Evolutionary conservation across 192 early-diverging fungal genomes (phyloP).

Genomic region (Podila epigama): DNA sequence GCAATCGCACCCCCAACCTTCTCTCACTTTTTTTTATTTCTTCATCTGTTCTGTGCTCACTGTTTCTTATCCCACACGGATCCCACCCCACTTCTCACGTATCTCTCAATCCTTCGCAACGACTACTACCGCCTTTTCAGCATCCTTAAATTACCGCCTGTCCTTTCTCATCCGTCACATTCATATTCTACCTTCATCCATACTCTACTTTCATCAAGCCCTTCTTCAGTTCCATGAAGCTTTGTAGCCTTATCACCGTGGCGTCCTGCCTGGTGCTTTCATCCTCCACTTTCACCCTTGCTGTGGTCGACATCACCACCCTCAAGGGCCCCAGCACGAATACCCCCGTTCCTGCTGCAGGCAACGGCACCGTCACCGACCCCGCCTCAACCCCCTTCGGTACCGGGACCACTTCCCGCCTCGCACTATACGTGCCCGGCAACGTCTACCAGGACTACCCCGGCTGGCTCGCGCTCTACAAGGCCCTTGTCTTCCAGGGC

Average conservation of each 20-base stretch:
- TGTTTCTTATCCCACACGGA: too few relatives aligned
- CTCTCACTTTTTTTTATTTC: not conserved
- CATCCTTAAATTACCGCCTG: too few relatives aligned
- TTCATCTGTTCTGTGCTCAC: too few relatives aligned
- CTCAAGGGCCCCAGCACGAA: slow-evolving; percentile 9
- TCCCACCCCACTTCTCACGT: not conserved
- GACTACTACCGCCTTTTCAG: not conserved
- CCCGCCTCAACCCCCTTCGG: slow-evolving; percentile 4
- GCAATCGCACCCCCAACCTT: not conserved
- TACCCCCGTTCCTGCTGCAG: slow-evolving; percentile 1
- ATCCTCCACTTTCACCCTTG: not conserved
- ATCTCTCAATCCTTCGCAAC: not conserved
- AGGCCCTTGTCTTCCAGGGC: slow-evolving; percentile 20
- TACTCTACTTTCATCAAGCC: not conserved
- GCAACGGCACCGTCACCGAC: slow-evolving; percentile 6
- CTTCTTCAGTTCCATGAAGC: not conserved
- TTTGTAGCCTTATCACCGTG: not conserved
- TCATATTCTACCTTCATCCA: too few relatives aligned
- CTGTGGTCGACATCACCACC: not conserved
- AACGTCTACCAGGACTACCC: slow-evolving; percentile 15
- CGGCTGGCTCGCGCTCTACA: slow-evolving; percentile 21
- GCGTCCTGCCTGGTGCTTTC: not conserved
- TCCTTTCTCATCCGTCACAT: too few relatives aligned
- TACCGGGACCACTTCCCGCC: slow-evolving; percentile 13
- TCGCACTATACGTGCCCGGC: slow-evolving; percentile 14